A percentile compares a stretch with the other conserved stretches of the same genome.
These are phyloP conservation scores for Terfezia claveryi DNA, from an alignment of 495 filamentous ascomycete genomes.

Conservation along the genomic window DNA sequence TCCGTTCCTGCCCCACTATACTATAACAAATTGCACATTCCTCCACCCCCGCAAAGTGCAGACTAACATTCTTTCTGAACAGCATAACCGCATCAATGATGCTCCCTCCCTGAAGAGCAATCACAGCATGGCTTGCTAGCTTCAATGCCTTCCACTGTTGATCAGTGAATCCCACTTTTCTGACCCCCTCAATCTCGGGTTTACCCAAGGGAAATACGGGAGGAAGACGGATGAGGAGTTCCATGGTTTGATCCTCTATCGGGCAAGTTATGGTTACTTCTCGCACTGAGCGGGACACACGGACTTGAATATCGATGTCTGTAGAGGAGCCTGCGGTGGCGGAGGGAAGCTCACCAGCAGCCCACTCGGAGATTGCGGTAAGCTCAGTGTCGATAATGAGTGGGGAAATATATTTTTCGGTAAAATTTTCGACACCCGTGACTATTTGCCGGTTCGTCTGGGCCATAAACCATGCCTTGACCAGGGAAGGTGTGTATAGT, in stretches of 20 bases:
- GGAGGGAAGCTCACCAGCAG: constrained; percentile 28
- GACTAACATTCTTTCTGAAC: constrained; percentile 63
- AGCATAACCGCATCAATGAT: constrained; percentile 65
- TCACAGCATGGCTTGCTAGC: constrained; percentile 67
- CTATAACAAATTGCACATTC: constrained; percentile 97
- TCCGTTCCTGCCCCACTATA: constrained; percentile 51
- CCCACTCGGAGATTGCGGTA: constrained; percentile 50
- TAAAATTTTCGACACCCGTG: constrained; percentile 55
- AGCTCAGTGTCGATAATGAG: constrained; percentile 51
- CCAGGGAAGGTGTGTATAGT: constrained; percentile 48
- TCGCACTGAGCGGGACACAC: constrained; percentile 40
- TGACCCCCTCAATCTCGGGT: constrained; percentile 53
- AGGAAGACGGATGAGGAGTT: constrained; percentile 58
- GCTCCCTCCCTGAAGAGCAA: constrained; percentile 67
- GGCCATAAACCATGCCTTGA: constrained; percentile 58
- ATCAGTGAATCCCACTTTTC: constrained; percentile 67
- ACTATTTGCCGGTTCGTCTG: constrained; percentile 50
- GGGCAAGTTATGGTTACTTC: constrained; percentile 67
- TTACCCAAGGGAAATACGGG: constrained; percentile 55
- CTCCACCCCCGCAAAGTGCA: constrained; percentile 72
- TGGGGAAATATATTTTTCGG: constrained; percentile 66
- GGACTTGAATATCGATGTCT: constrained; percentile 50
- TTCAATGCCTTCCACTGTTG: constrained; percentile 79
- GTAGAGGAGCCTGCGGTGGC: constrained; percentile 43
- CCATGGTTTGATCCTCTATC: constrained; percentile 65